These are phyloP conservation scores for Chloranthus sessilifolius DNA, from an alignment of 164 flowering plant species.

Conservation along the genomic window DNA sequence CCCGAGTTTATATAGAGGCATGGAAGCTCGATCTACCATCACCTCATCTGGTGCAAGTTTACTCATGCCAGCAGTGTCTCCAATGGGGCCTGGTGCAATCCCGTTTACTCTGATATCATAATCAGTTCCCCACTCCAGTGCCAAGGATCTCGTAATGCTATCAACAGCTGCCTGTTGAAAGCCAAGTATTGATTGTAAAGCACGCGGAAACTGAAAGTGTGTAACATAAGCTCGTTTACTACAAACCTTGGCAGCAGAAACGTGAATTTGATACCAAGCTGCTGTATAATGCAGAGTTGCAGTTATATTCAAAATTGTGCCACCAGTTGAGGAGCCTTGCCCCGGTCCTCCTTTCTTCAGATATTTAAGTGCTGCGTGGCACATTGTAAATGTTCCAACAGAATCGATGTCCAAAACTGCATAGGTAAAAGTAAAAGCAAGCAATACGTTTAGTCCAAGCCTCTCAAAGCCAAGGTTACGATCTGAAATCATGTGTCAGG, in stretches of 20 bases:
- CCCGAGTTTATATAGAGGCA: slow-evolving; percentile 66
- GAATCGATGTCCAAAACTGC: slow-evolving; percentile 96
- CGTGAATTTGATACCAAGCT: slow-evolving; percentile 92
- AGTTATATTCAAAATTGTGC: slow-evolving; percentile 79
- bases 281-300: slow-evolving; percentile 96
- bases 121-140: slow-evolving; percentile 92
- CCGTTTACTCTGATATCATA: slow-evolving; percentile 92
- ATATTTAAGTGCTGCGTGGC: slow-evolving; percentile 78
- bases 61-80: slow-evolving; percentile 67
- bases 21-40: slow-evolving; percentile 25
- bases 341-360: slow-evolving; percentile 86
- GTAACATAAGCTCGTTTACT: not conserved
- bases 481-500: too few relatives aligned
- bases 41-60: slow-evolving; percentile 74
- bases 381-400: slow-evolving; percentile 97
- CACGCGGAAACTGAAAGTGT: not conserved
- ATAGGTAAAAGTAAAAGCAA: too few relatives aligned
- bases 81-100: slow-evolving; percentile 91
- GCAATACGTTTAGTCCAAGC: too few relatives aligned
- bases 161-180: slow-evolving; percentile 79
- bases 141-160: slow-evolving; percentile 68
- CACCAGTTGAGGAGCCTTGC: slow-evolving; percentile 39
- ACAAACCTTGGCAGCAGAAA: slow-evolving; percentile 89
- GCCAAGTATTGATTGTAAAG: too few relatives aligned
- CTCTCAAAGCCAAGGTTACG: too few relatives aligned